A percentile compares a stretch with the other conserved stretches of the same genome.
These are phyloP conservation scores for Fusarium liriodendri DNA, from an alignment of 2,329 filamentous ascomycete genomes.

Conservation along the genomic window DNA sequence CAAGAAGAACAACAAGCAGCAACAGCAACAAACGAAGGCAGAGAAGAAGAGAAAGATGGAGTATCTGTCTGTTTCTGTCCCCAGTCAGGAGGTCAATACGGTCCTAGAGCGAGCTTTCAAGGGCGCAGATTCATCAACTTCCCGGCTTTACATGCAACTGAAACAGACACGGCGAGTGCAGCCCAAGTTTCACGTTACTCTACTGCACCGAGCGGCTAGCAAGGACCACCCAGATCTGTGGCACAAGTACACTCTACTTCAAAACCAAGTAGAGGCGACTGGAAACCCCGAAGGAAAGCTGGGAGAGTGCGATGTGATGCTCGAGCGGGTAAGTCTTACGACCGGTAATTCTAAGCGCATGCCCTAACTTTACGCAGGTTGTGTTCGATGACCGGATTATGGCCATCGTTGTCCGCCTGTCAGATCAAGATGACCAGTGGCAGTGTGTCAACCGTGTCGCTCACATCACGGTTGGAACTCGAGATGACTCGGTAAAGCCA, in stretches of 20 bases:
- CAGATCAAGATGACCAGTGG: slow-evolving; percentile 68
- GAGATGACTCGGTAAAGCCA: slow-evolving; percentile 80
- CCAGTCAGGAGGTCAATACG: slow-evolving; percentile 55
- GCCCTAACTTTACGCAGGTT: slow-evolving; percentile 57
- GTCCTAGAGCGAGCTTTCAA: slow-evolving; percentile 79
- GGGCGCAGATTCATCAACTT: slow-evolving; percentile 56
- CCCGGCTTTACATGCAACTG: slow-evolving; percentile 78
- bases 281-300: slow-evolving; percentile 53
- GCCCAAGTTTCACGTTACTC: slow-evolving; percentile 89
- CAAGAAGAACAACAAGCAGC: slow-evolving; percentile 50
- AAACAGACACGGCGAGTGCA: slow-evolving; percentile 81
- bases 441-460: slow-evolving; percentile 81
- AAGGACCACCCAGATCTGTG: slow-evolving; percentile 76
- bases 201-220: slow-evolving; percentile 81
- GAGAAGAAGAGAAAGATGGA: slow-evolving; percentile 59
- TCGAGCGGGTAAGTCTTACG: slow-evolving; percentile 64
- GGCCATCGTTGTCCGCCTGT: slow-evolving; percentile 86
- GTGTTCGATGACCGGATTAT: slow-evolving; percentile 91
- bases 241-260: slow-evolving; percentile 75
- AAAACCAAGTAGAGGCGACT: slow-evolving; percentile 56
- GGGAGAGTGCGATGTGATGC: slow-evolving; percentile 71
- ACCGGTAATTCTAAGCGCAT: neutral
- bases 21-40: slow-evolving; percentile 38
- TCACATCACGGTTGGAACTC: slow-evolving; percentile 92
- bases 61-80: slow-evolving; percentile 66